Base-by-base conservation (phyloP, 768 basidiomycete genomes). In the Mycena chlorophos region DNA sequence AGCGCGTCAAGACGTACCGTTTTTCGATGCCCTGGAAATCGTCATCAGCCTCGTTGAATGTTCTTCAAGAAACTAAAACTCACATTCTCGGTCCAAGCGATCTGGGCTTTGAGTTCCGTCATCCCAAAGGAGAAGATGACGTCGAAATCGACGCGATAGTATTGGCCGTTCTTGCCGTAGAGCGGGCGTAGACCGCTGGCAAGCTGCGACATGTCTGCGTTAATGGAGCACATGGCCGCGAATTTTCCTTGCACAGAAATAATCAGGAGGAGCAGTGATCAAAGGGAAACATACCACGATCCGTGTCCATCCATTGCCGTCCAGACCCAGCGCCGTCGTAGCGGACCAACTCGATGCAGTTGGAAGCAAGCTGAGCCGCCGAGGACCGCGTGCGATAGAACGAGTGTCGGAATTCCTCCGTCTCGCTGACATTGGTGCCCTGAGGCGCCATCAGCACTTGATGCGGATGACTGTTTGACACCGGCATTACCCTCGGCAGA, bases 101-200 rank as follows among this genome's bases (percentile, higher is more conserved):
- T 68, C 34, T 78, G 71, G 0, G 78, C 80, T 49, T 71, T 73
- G 45, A 81, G 61, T 56, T 81, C 80, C 0, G 79, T 79, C 47
- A 75, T 52, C 6, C 80, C 80, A 47, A 81, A 79, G 17, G 72
- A 66, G 13, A 81, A 53, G 12, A 79, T 58, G 0, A 81, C 62
- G 2, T 74, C 71, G 52, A 65, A 69, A 0, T 66, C 49, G 1
- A 70, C 47, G 14, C 46, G 22, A 48, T 68, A 71, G 45, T 70
- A 72, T 2, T 16, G 16, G 12, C 45, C 45, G 5, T 50, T 45
- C 1, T 12, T n/a, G 1, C n/a, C 4, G 8, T 4, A 19, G 17
- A n/a, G 19, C 3, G 26, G 29, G 8, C 22, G 19, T 8, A 27
- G 48, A 14, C 31, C 55, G 30, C 55, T n/a, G 8, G 47, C 47